These are phyloP conservation scores for Beauveria asiatica DNA, from an alignment of 2,329 filamentous ascomycete species.

Conservation along the genomic window DNA sequence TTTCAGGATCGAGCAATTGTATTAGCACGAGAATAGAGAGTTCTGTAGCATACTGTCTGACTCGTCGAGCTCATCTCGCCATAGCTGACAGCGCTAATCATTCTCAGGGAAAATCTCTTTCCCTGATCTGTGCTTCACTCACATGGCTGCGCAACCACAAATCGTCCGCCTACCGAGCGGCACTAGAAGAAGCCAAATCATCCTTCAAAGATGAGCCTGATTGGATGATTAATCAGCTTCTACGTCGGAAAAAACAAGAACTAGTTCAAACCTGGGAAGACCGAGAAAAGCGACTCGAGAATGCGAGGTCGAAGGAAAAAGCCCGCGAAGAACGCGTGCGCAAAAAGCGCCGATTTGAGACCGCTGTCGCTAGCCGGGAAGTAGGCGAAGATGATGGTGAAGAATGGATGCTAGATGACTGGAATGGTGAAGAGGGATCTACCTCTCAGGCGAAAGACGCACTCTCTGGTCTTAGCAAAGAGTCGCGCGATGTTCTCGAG, in stretches of 20 bases:
- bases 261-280: conserved; percentile 60
- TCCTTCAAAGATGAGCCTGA: conserved; percentile 61
- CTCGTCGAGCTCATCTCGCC: not conserved
- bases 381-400: conserved; percentile 43
- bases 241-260: conserved; percentile 58
- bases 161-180: conserved; percentile 46
- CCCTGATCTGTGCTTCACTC: conserved; percentile 78
- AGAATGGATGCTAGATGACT: conserved; percentile 66
- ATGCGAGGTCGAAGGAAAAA: conserved; percentile 54
- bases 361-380: conserved; percentile 16
- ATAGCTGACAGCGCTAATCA: not conserved
- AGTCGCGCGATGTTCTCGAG: conserved; percentile 66
- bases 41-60: too few relatives aligned
- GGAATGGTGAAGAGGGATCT: conserved; percentile 39
- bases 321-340: conserved; percentile 42
- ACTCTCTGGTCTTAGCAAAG: conserved; percentile 57
- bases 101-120: conserved; percentile 73
- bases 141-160: conserved; percentile 89
- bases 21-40: too few relatives aligned
- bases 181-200: conserved; percentile 34
- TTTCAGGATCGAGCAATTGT: not conserved
- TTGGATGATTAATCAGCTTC: conserved; percentile 76
- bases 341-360: conserved; percentile 39
- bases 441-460: conserved; percentile 26
- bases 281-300: conserved; percentile 62